Base-by-base conservation (phyloP, 2,329 filamentous ascomycete genomes). In the Tolypocladium tropicale region DNA sequence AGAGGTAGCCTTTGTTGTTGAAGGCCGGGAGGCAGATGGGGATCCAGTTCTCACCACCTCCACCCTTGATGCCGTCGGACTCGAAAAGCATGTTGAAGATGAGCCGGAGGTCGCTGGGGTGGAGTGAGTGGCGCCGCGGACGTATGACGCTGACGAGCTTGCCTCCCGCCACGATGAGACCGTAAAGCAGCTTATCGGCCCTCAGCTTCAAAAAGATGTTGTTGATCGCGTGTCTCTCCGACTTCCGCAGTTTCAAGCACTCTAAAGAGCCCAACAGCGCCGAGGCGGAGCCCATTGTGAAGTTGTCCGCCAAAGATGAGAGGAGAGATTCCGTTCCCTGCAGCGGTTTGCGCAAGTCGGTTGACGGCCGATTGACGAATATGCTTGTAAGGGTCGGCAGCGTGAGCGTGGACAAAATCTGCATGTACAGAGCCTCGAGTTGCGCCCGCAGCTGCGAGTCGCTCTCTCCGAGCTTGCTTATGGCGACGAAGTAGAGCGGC, bases 1-100 rank as follows among this genome's bases (percentile, higher is more conserved):
- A 96, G 1, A 99, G 79, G 68, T 95, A 99, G 30, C 94, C 95
- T 53, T 86, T 89, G 70, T 90, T 97, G 74, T 99, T 99, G 75
- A 99, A 99, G 6, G 92, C 93, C 0, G 94, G 95, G 3, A 99
- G 80, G 65, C 94, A 99, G 7, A 99, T 79, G 0, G 94, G 94
- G 52, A 97, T 93, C 94, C 94, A 99, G 65, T 93, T 96, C 71
- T 99, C 94, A 33, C 93, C 94, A 41, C 80, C 91, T 6, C 89
- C 92, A 23, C 90, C 88, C 68, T 94, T 93, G 68, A 99, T 88
- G 48, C 90, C 88, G 52, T 90, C 90, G 2, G 93, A 94, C 73
- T 95, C 92, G 65, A 99, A 99, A 2, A 99, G 83, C 95, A 99
- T 99, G 68, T 97, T 97, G 78, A 99, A 99, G 58, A 99, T 92